A percentile compares a stretch with the other conserved stretches of the same genome.
Evolutionary conservation across 176 grass and related monocot species (phyloP).

Genomic region (Hsuehochloa calcarea): DNA sequence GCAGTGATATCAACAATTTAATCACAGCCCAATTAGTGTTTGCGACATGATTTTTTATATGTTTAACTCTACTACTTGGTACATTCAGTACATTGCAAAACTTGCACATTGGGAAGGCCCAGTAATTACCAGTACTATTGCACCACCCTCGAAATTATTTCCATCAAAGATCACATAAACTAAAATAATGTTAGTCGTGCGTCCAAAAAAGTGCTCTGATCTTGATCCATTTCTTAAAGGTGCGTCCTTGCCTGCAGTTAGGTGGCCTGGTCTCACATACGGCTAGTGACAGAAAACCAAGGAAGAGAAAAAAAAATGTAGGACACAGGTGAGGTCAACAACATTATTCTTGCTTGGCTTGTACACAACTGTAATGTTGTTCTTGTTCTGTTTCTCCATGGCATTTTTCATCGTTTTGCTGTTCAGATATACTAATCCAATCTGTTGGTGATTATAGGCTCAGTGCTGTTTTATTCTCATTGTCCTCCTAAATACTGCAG

Average conservation of each 20-base stretch:
- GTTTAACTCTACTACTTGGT: background rate
- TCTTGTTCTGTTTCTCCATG: background rate
- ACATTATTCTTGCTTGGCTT: conserved; percentile 13
- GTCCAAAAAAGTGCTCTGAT: conserved; percentile 19
- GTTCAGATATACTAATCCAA: background rate
- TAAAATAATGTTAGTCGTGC: conserved; percentile 17
- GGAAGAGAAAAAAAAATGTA: background rate
- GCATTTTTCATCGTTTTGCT: background rate
- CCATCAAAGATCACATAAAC: background rate
- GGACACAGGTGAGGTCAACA: conserved; percentile 25
- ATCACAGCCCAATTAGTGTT: background rate
- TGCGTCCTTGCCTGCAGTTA: background rate
- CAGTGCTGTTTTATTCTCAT: background rate
- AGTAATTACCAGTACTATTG: background rate
- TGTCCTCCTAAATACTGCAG: background rate
- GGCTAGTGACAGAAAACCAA: background rate
- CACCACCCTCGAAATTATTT: background rate
- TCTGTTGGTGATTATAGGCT: background rate
- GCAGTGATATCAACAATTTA: background rate
- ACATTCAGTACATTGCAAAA: background rate
- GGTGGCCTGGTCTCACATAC: background rate
- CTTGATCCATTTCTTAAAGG: conserved; percentile 20
- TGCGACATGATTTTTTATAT: background rate
- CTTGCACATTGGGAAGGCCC: background rate
- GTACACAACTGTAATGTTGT: background rate